Percentiles rank a stretch among this genome's conserved stretches.
These are phyloP conservation scores for Astrothelium macrocarpum DNA, from an alignment of 495 filamentous ascomycete species.

Conservation along the genomic window DNA sequence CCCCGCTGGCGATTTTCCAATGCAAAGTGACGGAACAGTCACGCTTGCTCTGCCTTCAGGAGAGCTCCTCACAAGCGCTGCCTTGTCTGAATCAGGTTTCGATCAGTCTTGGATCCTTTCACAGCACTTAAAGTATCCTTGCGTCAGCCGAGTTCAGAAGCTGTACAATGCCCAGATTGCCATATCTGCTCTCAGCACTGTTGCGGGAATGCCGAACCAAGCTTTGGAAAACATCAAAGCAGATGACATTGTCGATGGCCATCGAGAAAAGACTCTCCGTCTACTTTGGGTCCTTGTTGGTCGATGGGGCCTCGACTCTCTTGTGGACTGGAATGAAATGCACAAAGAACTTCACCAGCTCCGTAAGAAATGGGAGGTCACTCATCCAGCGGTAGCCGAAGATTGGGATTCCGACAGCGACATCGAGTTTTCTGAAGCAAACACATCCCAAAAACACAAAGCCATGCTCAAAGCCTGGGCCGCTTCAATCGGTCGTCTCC, in stretches of 20 bases:
- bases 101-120: slow-evolving; percentile 36
- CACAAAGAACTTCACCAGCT: neutral
- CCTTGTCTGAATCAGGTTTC: neutral
- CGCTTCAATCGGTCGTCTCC: slow-evolving; percentile 36
- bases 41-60: slow-evolving; percentile 34
- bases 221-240: slow-evolving; percentile 38
- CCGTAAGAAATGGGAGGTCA: neutral
- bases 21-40: slow-evolving; percentile 23
- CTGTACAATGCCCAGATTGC: slow-evolving; percentile 53
- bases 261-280: slow-evolving; percentile 56
- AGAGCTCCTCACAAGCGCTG: slow-evolving; percentile 28
- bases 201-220: slow-evolving; percentile 26
- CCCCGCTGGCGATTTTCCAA: slow-evolving; percentile 25
- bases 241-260: slow-evolving; percentile 57
- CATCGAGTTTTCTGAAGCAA: slow-evolving; percentile 10
- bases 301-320: slow-evolving; percentile 43
- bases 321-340: slow-evolving; percentile 46
- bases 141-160: slow-evolving; percentile 47
- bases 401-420: slow-evolving; percentile 18
- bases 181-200: slow-evolving; percentile 41
- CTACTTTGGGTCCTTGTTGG: slow-evolving; percentile 55
- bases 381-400: slow-evolving; percentile 9
- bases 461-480: slow-evolving; percentile 49
- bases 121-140: slow-evolving; percentile 51
- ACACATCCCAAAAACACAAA: slow-evolving; percentile 9